A percentile compares a stretch with the other conserved stretches of the same genome.
Conservation (phyloP, 129 eudicot species). For the Lactuca saligna region DNA sequence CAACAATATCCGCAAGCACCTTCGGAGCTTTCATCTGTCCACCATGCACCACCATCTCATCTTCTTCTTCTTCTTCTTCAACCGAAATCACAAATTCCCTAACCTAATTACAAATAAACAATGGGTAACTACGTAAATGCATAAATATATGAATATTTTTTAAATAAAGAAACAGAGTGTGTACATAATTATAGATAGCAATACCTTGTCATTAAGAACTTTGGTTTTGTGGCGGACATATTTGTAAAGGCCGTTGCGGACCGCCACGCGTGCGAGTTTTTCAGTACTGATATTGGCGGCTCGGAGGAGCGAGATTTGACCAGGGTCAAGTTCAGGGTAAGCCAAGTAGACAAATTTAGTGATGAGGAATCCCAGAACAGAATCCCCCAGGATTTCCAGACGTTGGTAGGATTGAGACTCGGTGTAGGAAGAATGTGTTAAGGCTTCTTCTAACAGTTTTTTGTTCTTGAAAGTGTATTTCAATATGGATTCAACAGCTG, state of each 20-base stretch:
- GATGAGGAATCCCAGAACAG: constrained; percentile 55
- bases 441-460: constrained; percentile 56
- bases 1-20: constrained; percentile 80
- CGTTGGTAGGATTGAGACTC: constrained; percentile 55
- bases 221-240: constrained; percentile 52
- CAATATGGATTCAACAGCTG: constrained; percentile 48
- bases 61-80: constrained; percentile 67
- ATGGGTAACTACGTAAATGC: background rate
- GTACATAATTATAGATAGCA: background rate
- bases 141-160: background rate
- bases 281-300: constrained; percentile 73
- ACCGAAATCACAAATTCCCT: constrained; percentile 47
- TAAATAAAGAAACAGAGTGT: no score
- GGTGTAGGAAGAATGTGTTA: constrained; percentile 64
- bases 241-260: constrained; percentile 43
- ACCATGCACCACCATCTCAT: constrained; percentile 53
- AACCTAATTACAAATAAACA: constrained; percentile 36
- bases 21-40: constrained; percentile 78
- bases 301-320: constrained; percentile 52
- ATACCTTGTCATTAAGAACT: constrained; percentile 56
- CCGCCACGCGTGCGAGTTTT: constrained; percentile 71
- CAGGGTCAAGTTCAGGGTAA: constrained; percentile 58
- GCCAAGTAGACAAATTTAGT: constrained; percentile 40
- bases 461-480: constrained; percentile 44
- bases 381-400: constrained; percentile 78